Evolutionary conservation across 352 stramenopile species (phyloP), one percentile per base, ranked within the genome.

Genomic region (Phytophthora sansomeana): DNA sequence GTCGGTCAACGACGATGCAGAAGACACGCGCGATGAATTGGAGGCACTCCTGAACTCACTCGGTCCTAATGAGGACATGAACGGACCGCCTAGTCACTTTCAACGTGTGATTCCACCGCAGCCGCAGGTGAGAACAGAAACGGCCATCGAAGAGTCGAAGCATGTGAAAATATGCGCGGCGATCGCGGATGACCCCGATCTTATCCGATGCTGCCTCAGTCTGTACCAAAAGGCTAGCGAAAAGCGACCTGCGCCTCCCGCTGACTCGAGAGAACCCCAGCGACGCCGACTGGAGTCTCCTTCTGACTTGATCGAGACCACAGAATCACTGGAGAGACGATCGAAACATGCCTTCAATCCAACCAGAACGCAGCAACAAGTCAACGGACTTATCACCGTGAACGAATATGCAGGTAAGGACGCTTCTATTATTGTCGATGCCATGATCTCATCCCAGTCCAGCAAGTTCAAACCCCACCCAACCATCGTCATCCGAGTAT

Each of bases 381-480:
- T 56, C 33, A 38, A 66, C 33, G 29, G 39, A 1, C 19, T 47
- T 3, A 36, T 65, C 8, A 19, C 29, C 11, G 21, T 32, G 10
- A 16, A 49, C 1, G 58, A 58, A 0, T 36, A 66, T 30, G 4
- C 29, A 67, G 58, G 58, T 67, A 60, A 67, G 41, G 3, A 14
- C 6, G 17, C 57, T 1, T 47, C 58, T 28, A 30, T 14, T 47
- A 1, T 60, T 19, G 33, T 57, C 48, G 52, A 58, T 19, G 1
- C 5, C 6, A 69, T 69, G 60, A 62, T 63, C 24, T 63, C 60
- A 7, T 58, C 60, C 51, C 24, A 38, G 28, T 30, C 51, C 28
- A 69, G 52, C 5, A 62, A 68, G 50, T 46, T 67, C 41, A 51
- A 66, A 16, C 63, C 48, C 0, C 63, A 71, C 26, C 52, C 61